Conservation (phyloP, 208 protist species). For the Trypanosoma platydactyli region DNA sequence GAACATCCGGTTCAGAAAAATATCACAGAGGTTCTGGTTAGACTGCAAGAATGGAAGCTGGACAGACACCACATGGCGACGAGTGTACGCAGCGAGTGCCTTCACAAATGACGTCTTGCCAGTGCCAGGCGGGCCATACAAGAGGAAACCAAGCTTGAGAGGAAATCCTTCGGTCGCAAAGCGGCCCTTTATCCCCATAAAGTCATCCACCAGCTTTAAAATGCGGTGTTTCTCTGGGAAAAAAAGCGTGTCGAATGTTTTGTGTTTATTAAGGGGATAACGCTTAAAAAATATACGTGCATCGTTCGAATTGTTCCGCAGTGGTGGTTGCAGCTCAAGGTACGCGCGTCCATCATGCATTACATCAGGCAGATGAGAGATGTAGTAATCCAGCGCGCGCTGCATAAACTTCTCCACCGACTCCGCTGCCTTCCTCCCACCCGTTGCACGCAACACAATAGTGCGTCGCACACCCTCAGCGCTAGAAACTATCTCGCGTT, state of each 20-base stretch:
- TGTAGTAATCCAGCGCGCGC: conserved; percentile 37
- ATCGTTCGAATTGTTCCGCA: neutral
- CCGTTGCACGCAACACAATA: conserved; percentile 33
- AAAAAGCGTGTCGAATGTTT: conserved; percentile 88
- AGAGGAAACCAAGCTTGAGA: conserved; percentile 96
- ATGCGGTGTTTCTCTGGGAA: conserved; percentile 71
- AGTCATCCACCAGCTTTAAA: conserved; percentile 80
- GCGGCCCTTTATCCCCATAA: conserved; percentile 63
- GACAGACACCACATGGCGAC: conserved; percentile 83
- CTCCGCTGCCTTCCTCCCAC: conserved; percentile 26
- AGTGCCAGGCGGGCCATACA: conserved; percentile 96
- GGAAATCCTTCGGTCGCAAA: conserved; percentile 87
- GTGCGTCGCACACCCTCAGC: conserved; percentile 28
- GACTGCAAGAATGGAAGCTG: conserved; percentile 68
- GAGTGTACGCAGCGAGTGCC: conserved; percentile 99
- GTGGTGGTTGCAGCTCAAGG: conserved; percentile 50
- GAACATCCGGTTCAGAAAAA: conserved; percentile 73
- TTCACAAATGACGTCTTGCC: conserved; percentile 98
- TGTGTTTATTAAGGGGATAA: conserved; percentile 71
- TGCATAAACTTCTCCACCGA: conserved; percentile 46
- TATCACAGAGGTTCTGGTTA: conserved; percentile 90
- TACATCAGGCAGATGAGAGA: conserved; percentile 42
- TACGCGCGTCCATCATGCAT: conserved; percentile 31
- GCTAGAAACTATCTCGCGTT: conserved; percentile 21
- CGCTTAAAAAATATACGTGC: conserved; percentile 47